Base-by-base conservation (phyloP, 2,329 filamentous ascomycete genomes). In the Neobulgaria alba region DNA sequence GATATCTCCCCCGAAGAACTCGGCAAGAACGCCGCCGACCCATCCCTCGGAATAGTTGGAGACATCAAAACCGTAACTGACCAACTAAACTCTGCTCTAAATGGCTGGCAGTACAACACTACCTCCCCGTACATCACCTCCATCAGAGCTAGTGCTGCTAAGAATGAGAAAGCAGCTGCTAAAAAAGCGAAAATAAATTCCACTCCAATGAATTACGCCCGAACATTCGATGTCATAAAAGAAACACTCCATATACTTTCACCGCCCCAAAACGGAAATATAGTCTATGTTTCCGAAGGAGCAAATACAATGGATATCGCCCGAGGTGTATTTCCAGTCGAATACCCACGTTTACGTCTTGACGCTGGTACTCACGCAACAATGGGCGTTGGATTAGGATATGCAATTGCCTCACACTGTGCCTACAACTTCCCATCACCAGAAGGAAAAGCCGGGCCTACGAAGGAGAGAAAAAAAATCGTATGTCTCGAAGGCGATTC, bases 301-400 rank as follows among this genome's bases (percentile, higher is more conserved):
- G 71, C 73, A 7, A 76, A 76, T 51, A 75, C 73, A 5, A 78
- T 77, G 74, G 74, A 77, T 48, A 75, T 77, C 39, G 73, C 70
- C 2, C 68, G 73, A 15, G 69, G 67, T 10, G 63, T 67, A 32
- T 77, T 77, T 52, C 64, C 68, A 0, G 61, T 77, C 14, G 62
- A 72, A 20, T 64, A 73, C 47, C 73, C 73, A 2, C 67, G 73
- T 14, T 64, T 73, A 12, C 66, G 70, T 16, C 66, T 78, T 16
- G 73, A 77, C 54, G 73, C 73, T 3, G 73, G 73, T 1, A 76
- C 72, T 0, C 69, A 74, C 45, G 73, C 72, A 3, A 77, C 73
- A 1, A 77, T 77, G 74, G 74, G 73, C 1, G 68, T 77, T 0
- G 72, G 73, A 0, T 55, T 77, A 18, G 72, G 71, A 1, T 77